These are phyloP conservation scores for Saccharomyces hybrid DNA, from an alignment of 1,139 yeast species.

Conservation along the genomic window DNA sequence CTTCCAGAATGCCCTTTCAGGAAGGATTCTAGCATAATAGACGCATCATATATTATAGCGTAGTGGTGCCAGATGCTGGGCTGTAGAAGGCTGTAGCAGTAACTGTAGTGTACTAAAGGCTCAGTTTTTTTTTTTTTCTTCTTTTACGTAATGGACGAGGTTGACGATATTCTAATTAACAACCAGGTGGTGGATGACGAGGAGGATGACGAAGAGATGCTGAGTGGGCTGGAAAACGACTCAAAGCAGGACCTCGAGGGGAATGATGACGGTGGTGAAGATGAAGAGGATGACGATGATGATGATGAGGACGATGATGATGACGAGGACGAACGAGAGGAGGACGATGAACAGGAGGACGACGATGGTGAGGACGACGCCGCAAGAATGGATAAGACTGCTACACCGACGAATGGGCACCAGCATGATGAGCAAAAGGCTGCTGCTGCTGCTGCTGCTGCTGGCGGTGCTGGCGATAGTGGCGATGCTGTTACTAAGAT, in stretches of 20 bases:
- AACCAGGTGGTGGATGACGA: conserved; percentile 24
- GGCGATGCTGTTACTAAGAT: conserved; percentile 5
- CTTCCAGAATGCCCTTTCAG: neutral
- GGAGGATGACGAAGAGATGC: conserved; percentile 30
- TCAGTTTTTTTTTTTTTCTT: neutral
- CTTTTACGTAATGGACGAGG: conserved; percentile 23
- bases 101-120: neutral
- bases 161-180: conserved; percentile 26
- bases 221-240: conserved; percentile 26
- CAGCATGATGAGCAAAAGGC: neutral
- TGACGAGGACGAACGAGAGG: conserved; percentile 2
- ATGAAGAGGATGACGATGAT: conserved; percentile 28
- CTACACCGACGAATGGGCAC: neutral
- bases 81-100: neutral
- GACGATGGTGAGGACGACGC: conserved; percentile 18
- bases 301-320: conserved; percentile 24
- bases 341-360: conserved; percentile 7
- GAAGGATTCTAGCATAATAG: neutral
- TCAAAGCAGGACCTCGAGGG: conserved; percentile 31
- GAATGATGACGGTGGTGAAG: conserved; percentile 30
- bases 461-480: neutral
- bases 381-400: conserved; percentile 9
- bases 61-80: neutral
- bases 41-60: neutral
- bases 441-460: neutral